A percentile compares a stretch with the other conserved stretches of the same genome.
Conservation (phyloP, 1,284 basidiomycete genomes). For the Sparassis latifolia region DNA sequence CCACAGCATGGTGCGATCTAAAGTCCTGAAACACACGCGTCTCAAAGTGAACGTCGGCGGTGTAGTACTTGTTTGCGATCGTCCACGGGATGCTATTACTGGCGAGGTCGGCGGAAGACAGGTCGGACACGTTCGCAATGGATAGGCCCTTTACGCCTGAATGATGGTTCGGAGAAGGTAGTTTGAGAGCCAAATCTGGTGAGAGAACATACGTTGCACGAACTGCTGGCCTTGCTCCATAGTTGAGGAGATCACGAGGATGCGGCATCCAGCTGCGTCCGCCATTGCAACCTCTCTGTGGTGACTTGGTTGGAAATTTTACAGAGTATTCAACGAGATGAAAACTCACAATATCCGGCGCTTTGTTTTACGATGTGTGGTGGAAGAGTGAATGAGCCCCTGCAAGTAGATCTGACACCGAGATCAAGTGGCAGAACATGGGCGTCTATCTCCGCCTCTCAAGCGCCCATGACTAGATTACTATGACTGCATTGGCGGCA, state of each 20-base stretch:
- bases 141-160: conserved; percentile 23
- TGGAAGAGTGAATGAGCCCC: background rate
- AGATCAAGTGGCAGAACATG: background rate
- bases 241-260: conserved; percentile 41
- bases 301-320: background rate
- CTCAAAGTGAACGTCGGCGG: conserved; percentile 68
- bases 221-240: conserved; percentile 34
- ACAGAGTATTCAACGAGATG: background rate
- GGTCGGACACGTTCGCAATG: background rate
- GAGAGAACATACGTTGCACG: conserved; percentile 38
- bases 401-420: background rate
- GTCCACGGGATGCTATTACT: conserved; percentile 57
- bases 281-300: background rate
- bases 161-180: conserved; percentile 10
- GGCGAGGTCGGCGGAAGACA: conserved; percentile 9
- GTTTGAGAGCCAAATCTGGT: conserved; percentile 13
- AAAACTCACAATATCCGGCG: background rate
- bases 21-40: conserved; percentile 19
- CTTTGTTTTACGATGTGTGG: background rate
- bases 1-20: conserved; percentile 27
- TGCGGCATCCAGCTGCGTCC: conserved; percentile 31
- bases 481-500: no score
- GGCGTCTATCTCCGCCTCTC: background rate
- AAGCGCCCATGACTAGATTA: no score
- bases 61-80: conserved; percentile 82